These are phyloP conservation scores for Sphaerulina musiva DNA, from an alignment of 2,329 filamentous ascomycete genomes.

Conservation along the genomic window DNA sequence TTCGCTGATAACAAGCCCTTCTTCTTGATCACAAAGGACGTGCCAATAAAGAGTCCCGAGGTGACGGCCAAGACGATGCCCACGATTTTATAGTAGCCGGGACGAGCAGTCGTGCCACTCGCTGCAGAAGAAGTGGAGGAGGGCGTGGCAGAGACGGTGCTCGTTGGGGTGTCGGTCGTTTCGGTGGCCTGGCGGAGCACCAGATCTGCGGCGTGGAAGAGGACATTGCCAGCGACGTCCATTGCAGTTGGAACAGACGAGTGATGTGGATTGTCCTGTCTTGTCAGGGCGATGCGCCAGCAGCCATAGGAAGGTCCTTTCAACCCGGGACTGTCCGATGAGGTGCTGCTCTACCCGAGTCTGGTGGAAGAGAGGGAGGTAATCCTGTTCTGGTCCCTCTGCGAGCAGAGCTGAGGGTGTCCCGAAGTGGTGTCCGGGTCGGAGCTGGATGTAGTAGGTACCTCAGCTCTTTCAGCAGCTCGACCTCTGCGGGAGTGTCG, in stretches of 20 bases:
- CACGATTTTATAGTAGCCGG: conserved; percentile 69
- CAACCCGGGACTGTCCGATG: too few species aligned
- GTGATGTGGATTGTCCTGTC: conserved; percentile 3
- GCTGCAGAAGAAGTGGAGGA: conserved; percentile 14
- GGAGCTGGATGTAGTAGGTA: too few species aligned
- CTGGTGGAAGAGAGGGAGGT: too few species aligned
- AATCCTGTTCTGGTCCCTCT: too few species aligned
- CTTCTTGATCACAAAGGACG: conserved; percentile 95
- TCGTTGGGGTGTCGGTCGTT: conserved; percentile 20
- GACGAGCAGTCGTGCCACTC: conserved; percentile 36
- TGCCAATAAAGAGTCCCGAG: conserved; percentile 87
- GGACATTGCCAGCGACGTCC: conserved; percentile 38
- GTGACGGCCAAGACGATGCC: conserved; percentile 79
- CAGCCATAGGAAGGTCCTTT: not conserved
- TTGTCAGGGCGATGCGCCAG: not conserved
- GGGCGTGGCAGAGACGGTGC: conserved; percentile 10
- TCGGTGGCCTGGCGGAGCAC: conserved; percentile 39
- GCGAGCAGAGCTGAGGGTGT: too few species aligned
- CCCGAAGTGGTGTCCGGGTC: too few species aligned
- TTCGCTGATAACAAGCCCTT: conserved; percentile 85
- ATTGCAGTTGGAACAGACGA: conserved; percentile 29
- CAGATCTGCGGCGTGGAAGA: conserved; percentile 35
- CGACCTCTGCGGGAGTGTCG: too few species aligned
- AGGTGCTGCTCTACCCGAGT: too few species aligned
- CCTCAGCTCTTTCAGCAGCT: too few species aligned